Percentiles rank a stretch among this genome's conserved stretches.
Conservation (phyloP, 805 yeast genomes). For the Yarrowia hollandica region DNA sequence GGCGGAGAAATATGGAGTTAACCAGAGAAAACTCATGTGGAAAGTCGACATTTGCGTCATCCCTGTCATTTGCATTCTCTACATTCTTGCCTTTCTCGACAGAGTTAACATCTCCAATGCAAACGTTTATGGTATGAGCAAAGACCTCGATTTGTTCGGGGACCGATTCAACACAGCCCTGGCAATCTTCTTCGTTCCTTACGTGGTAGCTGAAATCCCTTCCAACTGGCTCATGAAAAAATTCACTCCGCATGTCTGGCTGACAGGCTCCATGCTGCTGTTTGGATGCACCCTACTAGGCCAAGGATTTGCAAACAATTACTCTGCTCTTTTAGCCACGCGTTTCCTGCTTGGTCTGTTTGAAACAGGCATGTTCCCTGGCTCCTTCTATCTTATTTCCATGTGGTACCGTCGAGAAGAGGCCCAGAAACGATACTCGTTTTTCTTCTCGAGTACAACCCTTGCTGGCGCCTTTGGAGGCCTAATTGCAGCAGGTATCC, state of each 20-base stretch:
- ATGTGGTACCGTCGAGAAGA: constrained; percentile 67
- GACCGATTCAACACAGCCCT: constrained; percentile 64
- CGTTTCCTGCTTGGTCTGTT: constrained; percentile 68
- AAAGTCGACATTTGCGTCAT: constrained; percentile 69
- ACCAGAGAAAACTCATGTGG: constrained; percentile 58
- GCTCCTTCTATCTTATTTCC: constrained; percentile 67
- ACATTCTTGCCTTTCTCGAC: constrained; percentile 75
- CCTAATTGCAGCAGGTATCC: constrained; percentile 61
- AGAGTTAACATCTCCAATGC: constrained; percentile 84
- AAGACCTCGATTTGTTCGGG: constrained; percentile 55
- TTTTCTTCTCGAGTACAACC: constrained; percentile 68
- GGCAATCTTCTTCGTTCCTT: constrained; percentile 74
- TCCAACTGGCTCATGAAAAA: constrained; percentile 62
- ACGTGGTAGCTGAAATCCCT: constrained; percentile 62
- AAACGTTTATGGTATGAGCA: constrained; percentile 64
- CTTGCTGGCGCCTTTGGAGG: constrained; percentile 79
- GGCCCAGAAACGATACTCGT: constrained; percentile 66
- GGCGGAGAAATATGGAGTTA: constrained; percentile 52
- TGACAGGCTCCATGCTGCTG: constrained; percentile 54
- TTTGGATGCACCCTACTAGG: constrained; percentile 67
- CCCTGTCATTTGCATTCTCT: constrained; percentile 71
- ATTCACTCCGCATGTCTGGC: constrained; percentile 65
- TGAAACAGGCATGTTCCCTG: constrained; percentile 74
- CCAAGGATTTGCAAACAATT: constrained; percentile 62
- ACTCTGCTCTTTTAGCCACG: constrained; percentile 59